Evolutionary conservation across 371 early-diverging fungal genomes (phyloP).

Genomic region (Mortierella sp.): DNA sequence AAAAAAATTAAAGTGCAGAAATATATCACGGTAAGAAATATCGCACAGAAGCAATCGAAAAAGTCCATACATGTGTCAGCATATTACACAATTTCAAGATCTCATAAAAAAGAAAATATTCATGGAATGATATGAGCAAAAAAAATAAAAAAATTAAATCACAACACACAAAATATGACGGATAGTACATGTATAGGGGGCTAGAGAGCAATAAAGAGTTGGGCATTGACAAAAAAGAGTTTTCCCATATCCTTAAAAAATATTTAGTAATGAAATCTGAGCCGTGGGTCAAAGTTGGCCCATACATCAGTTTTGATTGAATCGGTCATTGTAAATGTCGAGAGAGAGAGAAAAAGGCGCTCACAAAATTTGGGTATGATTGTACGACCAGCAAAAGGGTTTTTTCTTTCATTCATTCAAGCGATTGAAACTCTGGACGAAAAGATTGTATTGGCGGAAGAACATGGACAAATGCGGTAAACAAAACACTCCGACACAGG

Average conservation of each 20-base stretch:
- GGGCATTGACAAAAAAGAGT: conserved; percentile 1
- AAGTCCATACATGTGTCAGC: conserved; percentile 1
- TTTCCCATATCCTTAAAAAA: not conserved
- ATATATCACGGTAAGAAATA: not conserved
- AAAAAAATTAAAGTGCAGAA: not conserved
- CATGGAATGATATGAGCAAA: conserved; percentile 1
- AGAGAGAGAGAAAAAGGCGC: not conserved
- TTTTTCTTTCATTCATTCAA: not conserved
- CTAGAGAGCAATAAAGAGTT: conserved; percentile 1
- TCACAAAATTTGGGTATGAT: conserved; percentile 2
- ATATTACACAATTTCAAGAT: conserved; percentile 7
- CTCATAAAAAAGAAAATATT: not conserved
- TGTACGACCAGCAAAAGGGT: conserved; percentile 24
- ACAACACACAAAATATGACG: not conserved
- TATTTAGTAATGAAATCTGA: conserved; percentile 5
- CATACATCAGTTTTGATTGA: not conserved
- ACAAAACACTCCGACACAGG: conserved; percentile 10
- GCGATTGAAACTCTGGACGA: not conserved
- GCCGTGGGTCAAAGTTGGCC: conserved; percentile 2
- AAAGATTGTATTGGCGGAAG: not conserved
- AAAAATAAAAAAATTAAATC: not conserved
- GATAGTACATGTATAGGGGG: not conserved
- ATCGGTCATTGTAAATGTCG: not conserved
- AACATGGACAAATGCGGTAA: conserved; percentile 29
- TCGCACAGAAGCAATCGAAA: not conserved